phyloP scores from a whole-genome alignment of 106 monocot genomes.

The Xerophyta viscosa region DNA sequence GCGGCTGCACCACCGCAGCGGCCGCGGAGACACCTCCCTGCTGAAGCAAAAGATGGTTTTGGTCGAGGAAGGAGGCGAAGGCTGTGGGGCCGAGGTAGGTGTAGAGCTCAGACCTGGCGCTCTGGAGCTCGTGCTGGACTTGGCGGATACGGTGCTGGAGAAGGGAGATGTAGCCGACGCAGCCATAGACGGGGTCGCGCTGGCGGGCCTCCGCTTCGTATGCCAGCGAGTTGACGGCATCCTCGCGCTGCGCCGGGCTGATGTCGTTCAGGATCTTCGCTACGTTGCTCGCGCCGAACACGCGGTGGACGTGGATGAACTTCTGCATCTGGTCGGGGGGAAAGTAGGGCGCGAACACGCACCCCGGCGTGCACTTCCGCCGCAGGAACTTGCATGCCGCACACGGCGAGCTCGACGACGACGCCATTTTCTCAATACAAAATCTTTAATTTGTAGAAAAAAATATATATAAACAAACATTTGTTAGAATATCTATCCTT shows the following conservation, averaged over 20 bases:
- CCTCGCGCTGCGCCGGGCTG: constrained; percentile 32
- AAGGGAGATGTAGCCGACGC: constrained; percentile 42
- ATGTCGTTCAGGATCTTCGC: constrained; percentile 76
- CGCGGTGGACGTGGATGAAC: constrained; percentile 66
- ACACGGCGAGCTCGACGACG: constrained; percentile 55
- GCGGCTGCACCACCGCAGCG: not conserved
- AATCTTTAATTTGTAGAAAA: not conserved
- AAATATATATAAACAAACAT: not conserved
- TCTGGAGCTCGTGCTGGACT: constrained; percentile 21
- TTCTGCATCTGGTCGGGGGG: constrained; percentile 65
- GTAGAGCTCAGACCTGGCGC: constrained; percentile 44
- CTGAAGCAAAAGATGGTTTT: not conserved
- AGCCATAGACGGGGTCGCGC: constrained; percentile 51
- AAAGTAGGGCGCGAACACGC: constrained; percentile 85
- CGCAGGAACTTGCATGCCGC: constrained; percentile 85
- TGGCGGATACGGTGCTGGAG: constrained; percentile 36
- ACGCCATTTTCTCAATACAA: not conserved
- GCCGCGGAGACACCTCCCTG: not conserved
- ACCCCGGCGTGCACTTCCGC: constrained; percentile 70
- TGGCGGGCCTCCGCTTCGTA: constrained; percentile 50
- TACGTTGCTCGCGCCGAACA: constrained; percentile 86
- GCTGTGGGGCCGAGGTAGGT: constrained; percentile 23
- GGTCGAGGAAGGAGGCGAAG: not conserved
- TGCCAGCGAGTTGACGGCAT: constrained; percentile 55
- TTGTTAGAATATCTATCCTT: too few species aligned